phyloP scores from a whole-genome alignment of 768 basidiomycete species.

The Calocera cornea region DNA sequence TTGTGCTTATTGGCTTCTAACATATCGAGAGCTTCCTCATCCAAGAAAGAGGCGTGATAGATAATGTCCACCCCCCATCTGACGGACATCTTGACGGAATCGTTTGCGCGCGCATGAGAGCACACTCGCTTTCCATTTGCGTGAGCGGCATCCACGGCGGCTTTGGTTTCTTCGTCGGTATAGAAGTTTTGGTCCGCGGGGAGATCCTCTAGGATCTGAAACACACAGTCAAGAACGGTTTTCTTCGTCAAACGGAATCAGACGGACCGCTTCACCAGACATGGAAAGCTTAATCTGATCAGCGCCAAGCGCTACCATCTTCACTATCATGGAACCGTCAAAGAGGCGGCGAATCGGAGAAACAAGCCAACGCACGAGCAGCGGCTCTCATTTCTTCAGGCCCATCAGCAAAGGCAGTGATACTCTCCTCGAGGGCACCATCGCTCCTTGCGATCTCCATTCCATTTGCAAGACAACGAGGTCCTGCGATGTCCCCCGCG shows the following conservation, averaged over 20 bases:
- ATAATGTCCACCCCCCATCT: constrained; percentile 27
- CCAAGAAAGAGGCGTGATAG: constrained; percentile 25
- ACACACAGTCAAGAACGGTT: too few relatives aligned
- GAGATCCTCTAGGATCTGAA: constrained; percentile 24
- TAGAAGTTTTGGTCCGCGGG: constrained; percentile 28
- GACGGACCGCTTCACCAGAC: constrained; percentile 21
- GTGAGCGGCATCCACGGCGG: constrained; percentile 29
- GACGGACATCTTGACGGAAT: constrained; percentile 24
- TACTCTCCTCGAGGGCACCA: constrained; percentile 24
- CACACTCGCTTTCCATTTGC: constrained; percentile 27
- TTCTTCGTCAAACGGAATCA: too few relatives aligned
- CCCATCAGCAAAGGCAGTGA: constrained; percentile 24
- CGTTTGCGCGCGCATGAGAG: constrained; percentile 28
- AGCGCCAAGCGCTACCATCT: neutral
- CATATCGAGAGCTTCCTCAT: constrained; percentile 26
- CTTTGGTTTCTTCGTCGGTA: constrained; percentile 24
- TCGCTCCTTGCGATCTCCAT: constrained; percentile 26
- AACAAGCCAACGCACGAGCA: constrained; percentile 17
- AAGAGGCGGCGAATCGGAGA: neutral
- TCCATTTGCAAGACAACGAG: constrained; percentile 26
- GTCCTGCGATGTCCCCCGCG: constrained; percentile 24
- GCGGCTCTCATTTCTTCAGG: constrained; percentile 21
- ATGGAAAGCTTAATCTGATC: constrained; percentile 26
- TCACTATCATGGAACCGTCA: too few relatives aligned
- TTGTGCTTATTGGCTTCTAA: constrained; percentile 27